Base-by-base conservation (phyloP, 441 rosid species). In the Gossypium aridum region DNA sequence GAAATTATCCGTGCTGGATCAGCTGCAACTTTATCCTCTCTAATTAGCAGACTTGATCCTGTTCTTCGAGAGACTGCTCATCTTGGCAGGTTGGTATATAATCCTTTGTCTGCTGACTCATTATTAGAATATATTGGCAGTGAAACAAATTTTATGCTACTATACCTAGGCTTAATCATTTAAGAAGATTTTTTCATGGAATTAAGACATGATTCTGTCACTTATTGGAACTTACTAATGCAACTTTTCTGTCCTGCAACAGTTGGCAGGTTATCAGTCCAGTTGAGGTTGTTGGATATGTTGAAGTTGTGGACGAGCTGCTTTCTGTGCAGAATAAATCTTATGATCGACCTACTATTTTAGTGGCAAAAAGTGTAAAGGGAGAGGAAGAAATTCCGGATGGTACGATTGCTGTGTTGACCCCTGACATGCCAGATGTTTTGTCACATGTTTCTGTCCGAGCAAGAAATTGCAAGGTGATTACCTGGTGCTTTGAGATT, bases 341-440 rank as follows among this genome's bases (percentile, higher is more conserved):
- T 57, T 96, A 91, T 55, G 80, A 87, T 12, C 86, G 81, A 51
- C 98, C 98, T 61, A 96, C 98, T 53, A 88, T 96, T 69, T 82
- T 96, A 85, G 91, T 96, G 74, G 97, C 98, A 84, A 93, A 80
- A 80, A 86, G 88, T 83, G 99, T 96, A 68, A 93, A 82, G 82
- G 99, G 99, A 79, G 98, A 96, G 82, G 99, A 96, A 85, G 99
- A 96, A 90, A 93, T 96, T 80, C 99, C 98, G 65, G 94, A 88
- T 81, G 97, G 99, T 76, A 82, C 90, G 77, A 97, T 96, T 85
- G 98, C 99, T 75, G 96, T 96, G 77, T 85, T 96, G 85, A 96
- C 99, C n/a, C 96, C 98, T 57, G 97, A 96, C 86, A 93, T 92
- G 98, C 99, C 99, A n/a, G 99, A 96, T 85, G 99, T 96, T 73